phyloP scores from a whole-genome alignment of 169 alveolate genomes.

The Cryptosporidium parvum region DNA sequence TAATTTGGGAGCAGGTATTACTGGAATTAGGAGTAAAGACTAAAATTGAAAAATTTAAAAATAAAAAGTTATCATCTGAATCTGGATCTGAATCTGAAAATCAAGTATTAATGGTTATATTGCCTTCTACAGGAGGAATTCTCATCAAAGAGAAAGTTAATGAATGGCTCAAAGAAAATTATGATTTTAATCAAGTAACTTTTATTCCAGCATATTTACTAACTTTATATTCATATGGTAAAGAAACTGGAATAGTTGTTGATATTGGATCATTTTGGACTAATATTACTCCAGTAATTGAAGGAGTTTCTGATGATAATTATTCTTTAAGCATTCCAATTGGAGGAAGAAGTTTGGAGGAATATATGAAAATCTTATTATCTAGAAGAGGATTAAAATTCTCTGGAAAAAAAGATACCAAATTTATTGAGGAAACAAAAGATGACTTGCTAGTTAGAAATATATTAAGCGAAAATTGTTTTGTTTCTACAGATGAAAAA shows the following conservation, averaged over 20 bases:
- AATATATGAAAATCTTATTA: slow-evolving; percentile 36
- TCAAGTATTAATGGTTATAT: not conserved
- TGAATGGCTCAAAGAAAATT: slow-evolving; percentile 22
- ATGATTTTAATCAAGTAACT: slow-evolving; percentile 4
- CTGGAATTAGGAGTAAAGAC: slow-evolving; percentile 17
- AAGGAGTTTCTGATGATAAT: slow-evolving; percentile 63
- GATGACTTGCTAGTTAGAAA: slow-evolving; percentile 35
- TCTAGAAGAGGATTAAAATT: slow-evolving; percentile 54
- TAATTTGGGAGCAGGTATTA: slow-evolving; percentile 55
- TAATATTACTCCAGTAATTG: slow-evolving; percentile 53
- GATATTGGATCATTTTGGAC: slow-evolving; percentile 75
- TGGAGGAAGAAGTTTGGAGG: slow-evolving; percentile 53
- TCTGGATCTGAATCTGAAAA: not conserved
- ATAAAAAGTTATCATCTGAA: not conserved
- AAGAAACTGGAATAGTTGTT: slow-evolving; percentile 63
- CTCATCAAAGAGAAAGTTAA: slow-evolving; percentile 36
- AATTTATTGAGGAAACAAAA: slow-evolving; percentile 27
- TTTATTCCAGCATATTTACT: slow-evolving; percentile 43
- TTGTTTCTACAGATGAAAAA: slow-evolving; percentile 41
- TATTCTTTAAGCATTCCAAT: slow-evolving; percentile 45
- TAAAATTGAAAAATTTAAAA: not conserved
- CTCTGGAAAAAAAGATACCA: slow-evolving; percentile 9
- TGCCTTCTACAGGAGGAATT: slow-evolving; percentile 58
- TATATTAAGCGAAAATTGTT: slow-evolving; percentile 58
- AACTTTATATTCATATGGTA: slow-evolving; percentile 64